These are phyloP conservation scores for Pyricularia grisea DNA, from an alignment of 2,329 filamentous ascomycete species.

Conservation along the genomic window DNA sequence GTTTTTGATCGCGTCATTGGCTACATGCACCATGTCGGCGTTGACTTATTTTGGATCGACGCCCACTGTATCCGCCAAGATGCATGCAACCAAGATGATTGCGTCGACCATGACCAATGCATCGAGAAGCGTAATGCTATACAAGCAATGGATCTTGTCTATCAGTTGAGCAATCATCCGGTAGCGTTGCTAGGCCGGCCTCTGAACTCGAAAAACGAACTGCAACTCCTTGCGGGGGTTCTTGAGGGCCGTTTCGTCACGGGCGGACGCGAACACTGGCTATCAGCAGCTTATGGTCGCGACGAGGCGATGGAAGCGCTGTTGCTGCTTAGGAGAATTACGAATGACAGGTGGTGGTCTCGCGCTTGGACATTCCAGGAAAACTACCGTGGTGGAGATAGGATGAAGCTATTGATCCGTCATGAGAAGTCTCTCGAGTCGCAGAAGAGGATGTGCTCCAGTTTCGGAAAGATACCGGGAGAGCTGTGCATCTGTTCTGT, in stretches of 20 bases:
- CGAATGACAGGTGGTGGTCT: conserved; percentile 18
- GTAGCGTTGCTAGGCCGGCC: conserved; percentile 17
- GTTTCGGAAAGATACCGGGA: neutral
- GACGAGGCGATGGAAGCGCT: conserved; percentile 13
- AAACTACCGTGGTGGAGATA: conserved; percentile 18
- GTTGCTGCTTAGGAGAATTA: conserved; percentile 15
- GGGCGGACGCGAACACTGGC: neutral
- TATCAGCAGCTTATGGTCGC: neutral
- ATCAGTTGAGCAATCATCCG: conserved; percentile 18
- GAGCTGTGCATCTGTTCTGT: conserved; percentile 1
- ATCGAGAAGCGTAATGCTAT: conserved; percentile 17
- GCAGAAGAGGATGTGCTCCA: conserved; percentile 9
- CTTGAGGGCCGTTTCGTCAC: conserved; percentile 13
- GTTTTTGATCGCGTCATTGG: conserved; percentile 13
- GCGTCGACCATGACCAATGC: conserved; percentile 12
- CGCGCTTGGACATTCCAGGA: conserved; percentile 25
- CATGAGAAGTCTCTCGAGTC: conserved; percentile 12
- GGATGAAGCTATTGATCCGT: conserved; percentile 19
- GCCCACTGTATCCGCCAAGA: conserved; percentile 17
- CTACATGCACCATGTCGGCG: conserved; percentile 14
- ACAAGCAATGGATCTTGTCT: conserved; percentile 23
- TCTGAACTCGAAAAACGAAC: conserved; percentile 1
- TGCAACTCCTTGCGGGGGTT: conserved; percentile 11
- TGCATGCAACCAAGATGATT: conserved; percentile 10
- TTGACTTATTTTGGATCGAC: conserved; percentile 19